phyloP scores from a whole-genome alignment of 257 asterid genomes.

The Petunia secreta region DNA sequence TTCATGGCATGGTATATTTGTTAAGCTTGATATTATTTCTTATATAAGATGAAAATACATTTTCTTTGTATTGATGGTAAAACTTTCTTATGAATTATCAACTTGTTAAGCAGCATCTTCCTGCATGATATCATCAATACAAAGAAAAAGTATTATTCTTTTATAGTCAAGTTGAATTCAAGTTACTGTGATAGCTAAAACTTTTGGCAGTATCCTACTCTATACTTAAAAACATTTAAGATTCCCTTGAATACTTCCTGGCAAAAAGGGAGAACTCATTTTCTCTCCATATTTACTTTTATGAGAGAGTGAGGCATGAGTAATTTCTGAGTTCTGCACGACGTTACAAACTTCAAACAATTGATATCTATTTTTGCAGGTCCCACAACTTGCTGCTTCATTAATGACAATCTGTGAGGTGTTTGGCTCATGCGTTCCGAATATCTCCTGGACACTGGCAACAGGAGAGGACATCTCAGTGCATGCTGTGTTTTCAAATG shows the following conservation, averaged over 20 bases:
- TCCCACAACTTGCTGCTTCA: conserved; percentile 93
- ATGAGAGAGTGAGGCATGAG: neutral
- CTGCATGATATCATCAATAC: too few species aligned
- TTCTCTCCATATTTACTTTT: neutral
- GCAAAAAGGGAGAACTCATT: conserved; percentile 10
- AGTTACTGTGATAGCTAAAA: neutral
- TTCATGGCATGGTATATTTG: conserved; percentile 85
- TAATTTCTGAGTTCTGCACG: neutral
- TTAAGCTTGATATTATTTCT: conserved; percentile 20
- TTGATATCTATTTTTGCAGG: conserved; percentile 50
- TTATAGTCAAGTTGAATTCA: conserved; percentile 12
- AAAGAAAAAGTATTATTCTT: neutral
- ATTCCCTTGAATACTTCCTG: neutral
- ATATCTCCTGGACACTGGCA: conserved; percentile 65
- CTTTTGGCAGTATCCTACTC: neutral
- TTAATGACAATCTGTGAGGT: conserved; percentile 91
- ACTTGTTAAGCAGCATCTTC: too few species aligned
- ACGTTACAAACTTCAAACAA: neutral
- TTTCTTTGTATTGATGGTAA: neutral
- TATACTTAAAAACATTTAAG: neutral
- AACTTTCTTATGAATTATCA: too few species aligned
- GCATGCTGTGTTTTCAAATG: conserved; percentile 88
- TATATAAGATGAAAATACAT: conserved; percentile 14
- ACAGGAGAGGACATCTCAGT: conserved; percentile 85
- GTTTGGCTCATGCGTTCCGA: conserved; percentile 83